A percentile compares a stretch with the other conserved stretches of the same genome.
phyloP scores from a whole-genome alignment of 192 early-diverging fungal genomes.

The Coemansia sp. region DNA sequence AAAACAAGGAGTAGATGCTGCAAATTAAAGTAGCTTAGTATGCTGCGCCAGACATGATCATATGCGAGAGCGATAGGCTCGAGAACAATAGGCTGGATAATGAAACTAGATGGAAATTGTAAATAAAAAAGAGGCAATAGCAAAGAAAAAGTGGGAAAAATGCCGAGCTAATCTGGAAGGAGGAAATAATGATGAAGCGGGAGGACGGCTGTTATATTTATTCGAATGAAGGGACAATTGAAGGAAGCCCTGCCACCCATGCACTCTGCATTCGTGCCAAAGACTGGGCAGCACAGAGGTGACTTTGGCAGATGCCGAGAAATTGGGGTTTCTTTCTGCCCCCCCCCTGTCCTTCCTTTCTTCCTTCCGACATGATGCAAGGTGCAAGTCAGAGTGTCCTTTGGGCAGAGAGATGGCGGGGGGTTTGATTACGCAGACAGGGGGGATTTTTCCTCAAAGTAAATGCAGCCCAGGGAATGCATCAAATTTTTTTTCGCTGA shows the following conservation, averaged over 20 bases:
- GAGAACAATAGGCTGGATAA: neutral
- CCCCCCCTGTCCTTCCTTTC: too few species aligned
- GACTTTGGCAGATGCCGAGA: slow-evolving; percentile 4
- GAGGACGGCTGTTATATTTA: neutral
- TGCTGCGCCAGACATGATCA: slow-evolving; percentile 6
- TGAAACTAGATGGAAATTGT: neutral
- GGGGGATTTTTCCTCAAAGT: too few species aligned
- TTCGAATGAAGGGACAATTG: slow-evolving; percentile 3
- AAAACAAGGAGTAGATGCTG: slow-evolving; percentile 1
- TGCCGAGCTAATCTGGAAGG: neutral
- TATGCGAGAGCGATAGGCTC: neutral
- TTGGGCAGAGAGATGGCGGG: too few species aligned
- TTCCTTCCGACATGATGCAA: neutral
- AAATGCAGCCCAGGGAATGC: too few species aligned
- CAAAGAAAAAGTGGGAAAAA: neutral
- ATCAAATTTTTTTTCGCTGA: too few species aligned
- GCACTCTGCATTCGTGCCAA: neutral
- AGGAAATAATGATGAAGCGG: neutral
- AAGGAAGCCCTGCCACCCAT: neutral
- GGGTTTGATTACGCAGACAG: too few species aligned
- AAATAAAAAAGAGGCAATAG: neutral
- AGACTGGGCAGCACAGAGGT: slow-evolving; percentile 1
- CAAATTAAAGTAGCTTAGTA: slow-evolving; percentile 7
- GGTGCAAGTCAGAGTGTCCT: neutral
- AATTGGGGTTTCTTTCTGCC: neutral